Conservation (phyloP, 768 basidiomycete species). For the Megacollybia marginata region DNA sequence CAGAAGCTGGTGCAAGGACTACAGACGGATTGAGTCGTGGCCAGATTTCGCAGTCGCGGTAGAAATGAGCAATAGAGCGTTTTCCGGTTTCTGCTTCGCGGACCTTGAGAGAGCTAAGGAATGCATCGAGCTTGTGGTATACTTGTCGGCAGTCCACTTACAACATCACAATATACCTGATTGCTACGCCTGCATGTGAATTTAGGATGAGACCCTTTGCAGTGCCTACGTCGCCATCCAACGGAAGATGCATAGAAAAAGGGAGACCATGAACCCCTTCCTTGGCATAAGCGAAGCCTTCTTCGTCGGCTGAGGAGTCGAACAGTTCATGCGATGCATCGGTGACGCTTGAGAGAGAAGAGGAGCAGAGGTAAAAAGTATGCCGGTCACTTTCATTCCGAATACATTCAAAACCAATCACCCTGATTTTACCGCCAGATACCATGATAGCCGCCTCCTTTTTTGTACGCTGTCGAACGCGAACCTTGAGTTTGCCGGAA, state of each 20-base stretch:
- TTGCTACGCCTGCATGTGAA: conserved; percentile 47
- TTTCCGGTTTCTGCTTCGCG: conserved; percentile 53
- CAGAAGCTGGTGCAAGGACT: conserved; percentile 52
- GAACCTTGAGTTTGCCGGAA: conserved; percentile 61
- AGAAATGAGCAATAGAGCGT: conserved; percentile 84
- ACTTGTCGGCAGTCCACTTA: conserved; percentile 29
- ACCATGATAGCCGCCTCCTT: conserved; percentile 56
- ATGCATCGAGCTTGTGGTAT: conserved; percentile 1
- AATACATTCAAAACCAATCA: conserved; percentile 80
- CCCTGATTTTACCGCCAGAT: conserved; percentile 68
- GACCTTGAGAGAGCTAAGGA: conserved; percentile 61
- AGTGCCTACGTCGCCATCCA: conserved; percentile 40
- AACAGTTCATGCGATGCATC: conserved; percentile 36
- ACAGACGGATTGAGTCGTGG: conserved; percentile 59
- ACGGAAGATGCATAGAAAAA: conserved; percentile 63
- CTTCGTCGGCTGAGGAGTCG: conserved; percentile 38
- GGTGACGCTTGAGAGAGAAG: conserved; percentile 42
- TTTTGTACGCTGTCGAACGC: conserved; percentile 46
- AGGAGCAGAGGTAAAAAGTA: conserved; percentile 76
- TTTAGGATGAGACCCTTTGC: conserved; percentile 42
- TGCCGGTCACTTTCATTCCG: conserved; percentile 51
- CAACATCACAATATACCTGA: conserved; percentile 75
- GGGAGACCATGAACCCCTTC: conserved; percentile 67
- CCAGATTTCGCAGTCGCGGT: conserved; percentile 75
- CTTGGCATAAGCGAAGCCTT: conserved; percentile 55